Base-by-base conservation (phyloP, 1,284 basidiomycete species). In the Malassezia furfur region DNA sequence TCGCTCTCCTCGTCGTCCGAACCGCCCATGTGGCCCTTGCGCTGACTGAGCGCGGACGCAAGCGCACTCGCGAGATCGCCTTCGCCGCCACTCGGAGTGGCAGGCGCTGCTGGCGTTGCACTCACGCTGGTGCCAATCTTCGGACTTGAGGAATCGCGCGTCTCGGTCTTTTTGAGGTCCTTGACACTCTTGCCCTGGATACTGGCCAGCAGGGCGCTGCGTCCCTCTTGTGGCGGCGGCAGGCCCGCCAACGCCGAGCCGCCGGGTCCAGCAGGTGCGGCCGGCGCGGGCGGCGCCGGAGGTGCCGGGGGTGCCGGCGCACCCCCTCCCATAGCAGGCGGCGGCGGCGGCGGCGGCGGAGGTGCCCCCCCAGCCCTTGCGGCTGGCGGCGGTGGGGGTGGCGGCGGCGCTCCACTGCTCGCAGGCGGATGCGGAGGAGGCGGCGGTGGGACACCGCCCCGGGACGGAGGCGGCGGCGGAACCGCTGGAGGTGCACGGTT, bases 21-120 rank as follows among this genome's bases (percentile, higher is more conserved):
- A 63, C 90, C 88, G 5, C 87, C 90, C 74, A 96, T 80, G 69
- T 89, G 86, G 75, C 87, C 89, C 76, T 90, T 96, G 65, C 91
- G 79, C 70, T 86, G 83, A 52, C 79, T 80, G 53, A 86, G 75
- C 6, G 85, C 85, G 12, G 81, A 81, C 5, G 84, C 84, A 43
- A 86, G 75, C 32, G 83, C 83, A 41, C 80, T 80, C 0, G 85
- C 84, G 37, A 86, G 70, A 69, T 85, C 82, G 5, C 79, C 79
- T 17, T 78, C 79, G 11, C 71, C 76, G 31, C 38, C 60, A 3
- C 38, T 46, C 17, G 49, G 54, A 32, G 55, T 50, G 25, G 53
- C 55, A 1, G 48, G 57, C 5, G 59, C 25, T 47, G 50, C 40
- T 58, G 48, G 14, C 53, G 50, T 17, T 52, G 52, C 14, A 21